Conservation (phyloP, 2,329 filamentous ascomycete species). For the Neoscytalidium dimidiatum region DNA sequence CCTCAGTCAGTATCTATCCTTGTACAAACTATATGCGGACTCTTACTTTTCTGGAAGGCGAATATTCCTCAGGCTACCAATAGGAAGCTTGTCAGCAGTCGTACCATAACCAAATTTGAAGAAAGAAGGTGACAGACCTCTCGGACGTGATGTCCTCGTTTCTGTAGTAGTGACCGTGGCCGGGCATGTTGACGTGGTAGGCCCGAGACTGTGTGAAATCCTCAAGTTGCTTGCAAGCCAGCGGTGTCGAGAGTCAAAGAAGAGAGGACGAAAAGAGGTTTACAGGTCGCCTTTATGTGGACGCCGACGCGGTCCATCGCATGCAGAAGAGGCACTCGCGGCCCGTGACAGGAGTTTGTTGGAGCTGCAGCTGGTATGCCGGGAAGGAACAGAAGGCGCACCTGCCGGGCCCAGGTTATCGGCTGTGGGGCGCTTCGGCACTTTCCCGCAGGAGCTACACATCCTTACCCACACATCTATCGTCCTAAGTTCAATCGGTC, state of each 20-base stretch:
- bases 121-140: neutral
- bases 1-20: neutral
- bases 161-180: neutral
- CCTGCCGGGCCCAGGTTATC: too few relatives aligned
- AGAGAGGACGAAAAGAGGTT: neutral
- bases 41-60: conserved; percentile 15
- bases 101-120: too few relatives aligned
- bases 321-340: neutral
- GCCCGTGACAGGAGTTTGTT: neutral
- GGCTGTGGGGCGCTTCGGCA: too few relatives aligned
- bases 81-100: neutral
- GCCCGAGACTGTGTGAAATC: neutral
- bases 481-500: too few relatives aligned
- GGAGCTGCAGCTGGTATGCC: neutral
- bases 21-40: neutral
- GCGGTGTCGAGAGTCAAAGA: too few relatives aligned
- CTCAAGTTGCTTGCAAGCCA: neutral
- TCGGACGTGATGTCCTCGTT: neutral
- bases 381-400: neutral
- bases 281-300: neutral
- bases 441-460: too few relatives aligned
- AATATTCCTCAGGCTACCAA: neutral
- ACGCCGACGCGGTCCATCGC: neutral
- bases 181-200: neutral
- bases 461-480: too few relatives aligned